Percentiles rank a stretch among this genome's conserved stretches.
phyloP scores from a whole-genome alignment of 2,329 filamentous ascomycete genomes.

The Pochonia chlamydosporia region DNA sequence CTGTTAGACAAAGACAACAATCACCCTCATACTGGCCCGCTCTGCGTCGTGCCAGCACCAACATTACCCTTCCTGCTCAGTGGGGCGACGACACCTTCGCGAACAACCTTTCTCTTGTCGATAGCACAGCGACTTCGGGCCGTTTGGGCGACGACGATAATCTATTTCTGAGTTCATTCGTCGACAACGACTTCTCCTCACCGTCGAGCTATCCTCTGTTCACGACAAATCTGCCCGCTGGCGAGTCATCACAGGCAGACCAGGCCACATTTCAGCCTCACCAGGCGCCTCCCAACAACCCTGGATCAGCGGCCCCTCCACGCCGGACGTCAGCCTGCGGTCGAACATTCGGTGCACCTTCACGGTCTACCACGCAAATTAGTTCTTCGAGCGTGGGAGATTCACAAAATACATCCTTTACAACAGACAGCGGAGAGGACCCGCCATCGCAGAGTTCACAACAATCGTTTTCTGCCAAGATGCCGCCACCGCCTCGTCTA shows the following conservation, averaged over 20 bases:
- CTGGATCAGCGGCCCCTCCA: slow-evolving; percentile 10
- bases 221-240: slow-evolving; percentile 3
- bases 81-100: slow-evolving; percentile 11
- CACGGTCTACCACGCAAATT: slow-evolving; percentile 14
- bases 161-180: slow-evolving; percentile 19
- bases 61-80: slow-evolving; percentile 1
- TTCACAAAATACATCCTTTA: slow-evolving; percentile 19
- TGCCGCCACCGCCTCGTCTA: slow-evolving; percentile 15
- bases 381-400: slow-evolving; percentile 14
- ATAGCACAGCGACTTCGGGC: neutral
- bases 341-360: slow-evolving; percentile 16
- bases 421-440: slow-evolving; percentile 24
- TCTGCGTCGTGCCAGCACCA: neutral
- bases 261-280: slow-evolving; percentile 6
- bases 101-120: neutral
- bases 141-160: slow-evolving; percentile 13
- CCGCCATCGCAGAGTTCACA: slow-evolving; percentile 18
- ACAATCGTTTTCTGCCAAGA: slow-evolving; percentile 23
- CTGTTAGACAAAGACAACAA: neutral
- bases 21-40: neutral
- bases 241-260: slow-evolving; percentile 4
- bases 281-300: slow-evolving; percentile 3
- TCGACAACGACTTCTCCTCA: slow-evolving; percentile 27
- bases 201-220: slow-evolving; percentile 30
- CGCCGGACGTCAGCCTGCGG: slow-evolving; percentile 7